Evolutionary conservation across 2,329 filamentous ascomycete genomes (phyloP).

Genomic region (Bipolaris oryzae): DNA sequence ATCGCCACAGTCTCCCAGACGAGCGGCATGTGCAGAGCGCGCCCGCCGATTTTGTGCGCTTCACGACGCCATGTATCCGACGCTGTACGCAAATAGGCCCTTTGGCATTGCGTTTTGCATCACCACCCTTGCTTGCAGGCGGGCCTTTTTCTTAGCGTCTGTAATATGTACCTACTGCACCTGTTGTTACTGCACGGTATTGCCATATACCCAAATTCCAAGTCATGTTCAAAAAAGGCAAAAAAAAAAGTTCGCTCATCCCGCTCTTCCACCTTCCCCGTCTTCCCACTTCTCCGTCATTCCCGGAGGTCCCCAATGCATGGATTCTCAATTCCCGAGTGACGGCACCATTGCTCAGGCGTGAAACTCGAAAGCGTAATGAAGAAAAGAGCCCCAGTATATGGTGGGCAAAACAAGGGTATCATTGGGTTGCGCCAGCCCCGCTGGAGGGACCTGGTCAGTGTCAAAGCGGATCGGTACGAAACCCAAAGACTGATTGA

Average conservation of each 20-base stretch:
- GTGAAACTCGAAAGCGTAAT: not conserved
- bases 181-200: slow-evolving; percentile 2
- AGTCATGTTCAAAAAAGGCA: slow-evolving; percentile 7
- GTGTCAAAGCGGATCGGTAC: slow-evolving; percentile 26
- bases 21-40: slow-evolving; percentile 8
- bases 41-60: slow-evolving; percentile 1
- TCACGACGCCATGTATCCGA: slow-evolving; percentile 17
- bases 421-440: slow-evolving; percentile 2
- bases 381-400: slow-evolving; percentile 9
- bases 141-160: slow-evolving; percentile 1
- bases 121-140: not conserved
- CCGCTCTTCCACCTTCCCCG: too few relatives aligned
- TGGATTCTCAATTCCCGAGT: not conserved
- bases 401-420: slow-evolving; percentile 7
- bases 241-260: not conserved
- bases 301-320: too few relatives aligned
- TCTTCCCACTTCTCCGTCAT: too few relatives aligned
- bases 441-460: not conserved
- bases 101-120: slow-evolving; percentile 10
- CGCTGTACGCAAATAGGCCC: slow-evolving; percentile 14
- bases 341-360: slow-evolving; percentile 7
- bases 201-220: slow-evolving; percentile 19
- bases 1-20: not conserved
- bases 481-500: slow-evolving; percentile 15
- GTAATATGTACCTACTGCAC: slow-evolving; percentile 12